Base-by-base conservation (phyloP, 768 basidiomycete genomes). In the Flagelloscypha sp. region DNA sequence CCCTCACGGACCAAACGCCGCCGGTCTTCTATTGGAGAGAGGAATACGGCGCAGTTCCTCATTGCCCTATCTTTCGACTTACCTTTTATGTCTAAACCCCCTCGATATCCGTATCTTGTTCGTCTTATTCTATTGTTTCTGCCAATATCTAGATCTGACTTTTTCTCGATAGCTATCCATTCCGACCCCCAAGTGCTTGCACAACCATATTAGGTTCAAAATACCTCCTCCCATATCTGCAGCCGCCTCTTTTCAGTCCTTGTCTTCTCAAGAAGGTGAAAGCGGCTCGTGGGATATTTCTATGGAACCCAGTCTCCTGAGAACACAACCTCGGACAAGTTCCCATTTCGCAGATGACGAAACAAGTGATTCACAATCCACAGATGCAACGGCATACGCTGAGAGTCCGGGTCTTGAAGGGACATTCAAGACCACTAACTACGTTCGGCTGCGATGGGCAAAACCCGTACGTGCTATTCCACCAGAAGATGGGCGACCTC, bases 281-380 rank as follows among this genome's bases (percentile, higher is more conserved):
- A 61, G 59, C 6, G 65, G 65, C 20, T 55, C 74, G 27, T 88
- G 84, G 85, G 83, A 84, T 42, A 63, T 88, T 24, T 75, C 79
- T 1, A 76, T 79, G 1, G 84, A 88, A 27, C 84, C 84, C 7
- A 73, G 72, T 54, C 83, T 87, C 38, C 73, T 81, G 7, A 75
- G 80, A 22, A 62, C 22, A 56, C 72, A 1, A 67, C 67, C 33
- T 79, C 81, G 5, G 78, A 78, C 47, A 76, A 66, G n/a, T n/a
- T n/a, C n/a, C 27, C 69, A 81, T 48, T 76, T 85, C 48, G 84
- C 84, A 0, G 84, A 88, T 44, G 85, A 86, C 45, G 84, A 88
- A 49, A 81, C 82, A 3, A 82, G 80, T 25, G 84, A 86, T 49
- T 79, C 82, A 1, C 78, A n/a, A n/a, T n/a, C n/a, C n/a, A n/a